Evolutionary conservation across 371 early-diverging fungal genomes (phyloP).

Genomic region (Basidiobolus heterosporus): DNA sequence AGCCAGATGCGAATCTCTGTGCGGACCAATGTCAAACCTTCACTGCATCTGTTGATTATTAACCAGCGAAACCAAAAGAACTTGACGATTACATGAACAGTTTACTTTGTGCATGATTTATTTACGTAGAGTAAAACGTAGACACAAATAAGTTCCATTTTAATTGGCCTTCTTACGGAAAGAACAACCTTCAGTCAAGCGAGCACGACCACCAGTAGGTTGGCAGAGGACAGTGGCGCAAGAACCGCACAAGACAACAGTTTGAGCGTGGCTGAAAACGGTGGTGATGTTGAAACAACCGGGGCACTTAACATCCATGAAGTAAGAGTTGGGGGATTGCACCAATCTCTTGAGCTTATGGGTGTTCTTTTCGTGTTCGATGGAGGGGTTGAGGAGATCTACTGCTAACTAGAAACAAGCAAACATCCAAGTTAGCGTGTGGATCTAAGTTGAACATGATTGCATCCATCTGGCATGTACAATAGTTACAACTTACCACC

Average conservation of each 20-base stretch:
- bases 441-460: too few species aligned
- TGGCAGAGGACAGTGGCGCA: constrained; percentile 95
- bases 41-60: too few species aligned
- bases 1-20: too few species aligned
- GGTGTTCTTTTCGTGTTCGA: constrained; percentile 78
- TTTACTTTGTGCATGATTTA: too few species aligned
- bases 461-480: too few species aligned
- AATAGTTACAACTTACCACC: too few species aligned
- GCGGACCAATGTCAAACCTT: too few species aligned
- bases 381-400: constrained; percentile 96
- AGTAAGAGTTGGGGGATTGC: constrained; percentile 98
- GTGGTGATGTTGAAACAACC: constrained; percentile 94
- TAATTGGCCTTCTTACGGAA: too few species aligned
- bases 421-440: neutral
- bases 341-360: constrained; percentile 99
- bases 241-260: constrained; percentile 88
- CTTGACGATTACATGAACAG: too few species aligned
- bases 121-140: too few species aligned
- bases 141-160: too few species aligned
- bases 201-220: constrained; percentile 98
- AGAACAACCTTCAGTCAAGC: constrained; percentile 64
- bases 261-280: constrained; percentile 98
- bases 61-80: too few species aligned
- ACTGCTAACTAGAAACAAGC: constrained; percentile 71
- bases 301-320: constrained; percentile 99